Conservation (phyloP, 2,329 filamentous ascomycete genomes). For the Fusarium ramigenum region DNA sequence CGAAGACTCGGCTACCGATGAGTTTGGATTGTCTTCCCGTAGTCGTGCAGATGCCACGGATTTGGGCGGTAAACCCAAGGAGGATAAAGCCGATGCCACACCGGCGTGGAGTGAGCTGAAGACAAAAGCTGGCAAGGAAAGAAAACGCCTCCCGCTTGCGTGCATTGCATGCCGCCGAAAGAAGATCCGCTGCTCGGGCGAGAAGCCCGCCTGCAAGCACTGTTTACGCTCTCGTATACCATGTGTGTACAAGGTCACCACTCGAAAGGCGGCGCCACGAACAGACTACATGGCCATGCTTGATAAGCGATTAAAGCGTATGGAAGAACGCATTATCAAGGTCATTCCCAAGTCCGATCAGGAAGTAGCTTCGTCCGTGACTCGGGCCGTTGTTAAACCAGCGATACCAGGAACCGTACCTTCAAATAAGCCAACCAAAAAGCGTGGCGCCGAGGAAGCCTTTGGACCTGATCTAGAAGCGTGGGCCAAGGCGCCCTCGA, state of each 20-base stretch:
- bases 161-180: slow-evolving; percentile 97
- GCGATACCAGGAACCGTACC: slow-evolving; percentile 67
- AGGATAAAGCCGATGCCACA: slow-evolving; percentile 66
- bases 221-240: slow-evolving; percentile 91
- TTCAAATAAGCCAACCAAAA: slow-evolving; percentile 68
- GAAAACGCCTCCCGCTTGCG: slow-evolving; percentile 89
- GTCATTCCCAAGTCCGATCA: slow-evolving; percentile 89
- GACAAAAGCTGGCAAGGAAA: slow-evolving; percentile 93
- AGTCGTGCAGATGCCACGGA: slow-evolving; percentile 63
- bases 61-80: slow-evolving; percentile 61
- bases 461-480: slow-evolving; percentile 83
- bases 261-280: slow-evolving; percentile 89
- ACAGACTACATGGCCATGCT: slow-evolving; percentile 99
- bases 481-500: slow-evolving; percentile 74
- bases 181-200: slow-evolving; percentile 97
- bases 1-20: slow-evolving; percentile 65
- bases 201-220: slow-evolving; percentile 97
- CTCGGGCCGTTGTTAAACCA: slow-evolving; percentile 86
- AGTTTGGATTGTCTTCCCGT: slow-evolving; percentile 63
- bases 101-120: slow-evolving; percentile 85
- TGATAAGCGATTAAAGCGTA: slow-evolving; percentile 92
- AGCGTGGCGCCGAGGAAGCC: slow-evolving; percentile 85
- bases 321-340: slow-evolving; percentile 98
- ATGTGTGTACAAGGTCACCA: slow-evolving; percentile 97
- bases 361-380: slow-evolving; percentile 71